phyloP scores from a whole-genome alignment of 345 rosid genomes.

The Brassica juncea region DNA sequence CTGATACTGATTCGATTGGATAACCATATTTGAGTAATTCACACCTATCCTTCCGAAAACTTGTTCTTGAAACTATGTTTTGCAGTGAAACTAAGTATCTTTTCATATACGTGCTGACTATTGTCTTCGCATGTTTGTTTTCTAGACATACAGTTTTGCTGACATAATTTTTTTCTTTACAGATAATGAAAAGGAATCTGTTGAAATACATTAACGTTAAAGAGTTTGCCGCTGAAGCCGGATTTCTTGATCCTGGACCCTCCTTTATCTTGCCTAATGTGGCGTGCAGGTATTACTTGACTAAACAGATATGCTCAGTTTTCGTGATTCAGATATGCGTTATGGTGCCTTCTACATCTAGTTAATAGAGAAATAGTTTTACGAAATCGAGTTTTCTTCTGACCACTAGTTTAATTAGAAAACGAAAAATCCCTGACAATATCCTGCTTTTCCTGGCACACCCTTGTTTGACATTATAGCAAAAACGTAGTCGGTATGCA shows the following conservation, averaged over 20 bases:
- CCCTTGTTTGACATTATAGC: conserved; percentile 10
- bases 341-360: conserved; percentile 17
- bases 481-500: conserved; percentile 5
- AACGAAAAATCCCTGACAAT: neutral
- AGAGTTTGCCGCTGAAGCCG: conserved; percentile 88
- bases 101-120: neutral
- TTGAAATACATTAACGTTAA: conserved; percentile 67
- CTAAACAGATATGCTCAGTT: conserved; percentile 11
- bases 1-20: conserved; percentile 4
- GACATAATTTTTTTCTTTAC: conserved; percentile 15
- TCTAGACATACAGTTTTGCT: conserved; percentile 26
- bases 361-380: conserved; percentile 1
- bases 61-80: conserved; percentile 6
- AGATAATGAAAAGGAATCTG: conserved; percentile 84
- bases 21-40: conserved; percentile 21
- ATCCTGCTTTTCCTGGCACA: conserved; percentile 3
- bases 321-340: conserved; percentile 26
- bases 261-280: conserved; percentile 79
- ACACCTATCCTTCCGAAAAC: neutral
- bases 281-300: conserved; percentile 71
- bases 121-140: conserved; percentile 11
- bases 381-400: neutral
- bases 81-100: neutral
- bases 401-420: conserved; percentile 2
- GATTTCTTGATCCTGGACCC: conserved; percentile 62